Base-by-base conservation (phyloP, 352 stramenopile species). In the Globisporangium cylindrosporum region DNA sequence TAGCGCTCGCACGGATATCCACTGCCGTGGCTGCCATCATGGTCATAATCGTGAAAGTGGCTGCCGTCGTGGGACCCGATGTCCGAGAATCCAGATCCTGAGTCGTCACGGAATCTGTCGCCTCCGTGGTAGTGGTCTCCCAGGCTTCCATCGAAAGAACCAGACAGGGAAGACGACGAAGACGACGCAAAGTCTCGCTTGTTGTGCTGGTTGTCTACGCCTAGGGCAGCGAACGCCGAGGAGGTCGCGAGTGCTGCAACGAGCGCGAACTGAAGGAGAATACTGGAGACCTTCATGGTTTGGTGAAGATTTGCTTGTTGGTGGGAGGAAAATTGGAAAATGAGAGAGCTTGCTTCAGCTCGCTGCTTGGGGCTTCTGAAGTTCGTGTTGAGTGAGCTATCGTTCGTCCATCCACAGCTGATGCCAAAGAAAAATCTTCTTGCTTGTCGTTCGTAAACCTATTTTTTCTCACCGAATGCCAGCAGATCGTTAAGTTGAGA, bases 251-350 rank as follows among this genome's bases (percentile, higher is more conserved):
- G 24, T 20, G 18, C 15, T 10, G 29, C 46, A 25, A 46, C 27
- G 41, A 66, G 18, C 4, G 60, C 49, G 25, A 58, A 9, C 20
- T 34, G 43, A 27, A 58, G 20, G 29, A 66, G 43, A 12, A 56
- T 15, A 29, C 60, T 36, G 29, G 60, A 3, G 60, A 58, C 29
- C 27, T 66, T 66, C 60, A 66, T 59, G 14, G 27, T 18, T 43
- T 43, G 15, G 2, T 65, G n/a, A 7, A 14, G 2, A n/a, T 25
- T 5, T 25, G 18, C 27, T 25, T 22, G n/a, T n/a, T 12, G 15
- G 29, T 9, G 46, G 55, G 29, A 24, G 8, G 51, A 29, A 57
- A 62, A 62, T 62, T 24, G 56, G 22, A 62, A 62, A 62, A 36
- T 62, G 56, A 62, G 51, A 43, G 36, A 43, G 27, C 32, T 36